These are phyloP conservation scores for Salix arbutifolia DNA, from an alignment of 345 rosid genomes.

Conservation along the genomic window DNA sequence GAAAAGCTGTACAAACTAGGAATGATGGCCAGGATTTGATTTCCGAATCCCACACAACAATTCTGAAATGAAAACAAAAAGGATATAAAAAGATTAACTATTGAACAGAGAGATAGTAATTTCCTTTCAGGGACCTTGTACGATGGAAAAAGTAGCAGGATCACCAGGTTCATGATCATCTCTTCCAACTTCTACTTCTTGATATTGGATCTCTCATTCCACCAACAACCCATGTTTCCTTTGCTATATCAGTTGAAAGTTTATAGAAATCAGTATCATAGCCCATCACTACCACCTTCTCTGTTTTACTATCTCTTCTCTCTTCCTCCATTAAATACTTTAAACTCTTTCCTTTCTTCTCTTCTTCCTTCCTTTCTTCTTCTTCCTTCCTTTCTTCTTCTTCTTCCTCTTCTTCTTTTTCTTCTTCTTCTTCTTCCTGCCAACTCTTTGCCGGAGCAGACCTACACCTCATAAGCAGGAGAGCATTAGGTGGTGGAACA, in stretches of 20 bases:
- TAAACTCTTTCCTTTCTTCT: slow-evolving; percentile 26
- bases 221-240: slow-evolving; percentile 83
- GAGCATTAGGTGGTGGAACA: slow-evolving; percentile 75
- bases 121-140: neutral
- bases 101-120: neutral
- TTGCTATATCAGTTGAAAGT: slow-evolving; percentile 61
- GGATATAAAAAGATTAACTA: neutral
- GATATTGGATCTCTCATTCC: slow-evolving; percentile 50
- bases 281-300: slow-evolving; percentile 42
- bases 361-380: slow-evolving; percentile 6
- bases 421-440: slow-evolving; percentile 35
- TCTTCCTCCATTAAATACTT: slow-evolving; percentile 68
- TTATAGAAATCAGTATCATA: slow-evolving; percentile 58
- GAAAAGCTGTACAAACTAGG: slow-evolving; percentile 29
- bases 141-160: neutral
- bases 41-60: slow-evolving; percentile 20
- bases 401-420: slow-evolving; percentile 16
- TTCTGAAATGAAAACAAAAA: slow-evolving; percentile 1
- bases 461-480: slow-evolving; percentile 73
- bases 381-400: slow-evolving; percentile 3
- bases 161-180: slow-evolving; percentile 28
- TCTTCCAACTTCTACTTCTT: slow-evolving; percentile 75
- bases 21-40: slow-evolving; percentile 8
- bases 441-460: slow-evolving; percentile 73
- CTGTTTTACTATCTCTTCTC: slow-evolving; percentile 23